Conservation (phyloP, 208 protist species). For the Paratrypanosoma confusum region DNA sequence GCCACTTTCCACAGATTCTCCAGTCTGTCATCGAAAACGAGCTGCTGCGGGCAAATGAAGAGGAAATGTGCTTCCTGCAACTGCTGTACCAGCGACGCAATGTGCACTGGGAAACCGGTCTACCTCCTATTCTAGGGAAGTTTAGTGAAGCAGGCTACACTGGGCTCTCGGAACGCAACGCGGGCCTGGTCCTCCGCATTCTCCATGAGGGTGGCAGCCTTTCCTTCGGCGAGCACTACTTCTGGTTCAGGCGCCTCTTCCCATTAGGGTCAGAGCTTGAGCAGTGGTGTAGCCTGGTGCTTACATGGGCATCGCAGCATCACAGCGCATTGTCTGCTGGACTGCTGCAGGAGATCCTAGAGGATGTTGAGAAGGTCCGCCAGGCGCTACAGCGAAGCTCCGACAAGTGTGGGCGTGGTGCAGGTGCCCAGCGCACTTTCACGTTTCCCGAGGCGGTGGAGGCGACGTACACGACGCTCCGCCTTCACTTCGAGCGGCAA, state of each 20-base stretch:
- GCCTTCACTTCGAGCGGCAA: too few relatives aligned
- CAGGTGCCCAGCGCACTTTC: too few relatives aligned
- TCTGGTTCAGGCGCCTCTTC: slow-evolving; percentile 14
- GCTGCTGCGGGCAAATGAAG: slow-evolving; percentile 27
- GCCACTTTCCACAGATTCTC: slow-evolving; percentile 48
- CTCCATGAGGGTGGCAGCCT: slow-evolving; percentile 62
- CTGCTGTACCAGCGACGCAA: slow-evolving; percentile 53
- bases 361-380: too few relatives aligned
- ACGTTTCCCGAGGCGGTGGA: too few relatives aligned
- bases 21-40: slow-evolving; percentile 37
- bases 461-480: too few relatives aligned
- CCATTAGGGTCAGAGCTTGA: too few relatives aligned
- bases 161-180: slow-evolving; percentile 42
- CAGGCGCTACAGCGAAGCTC: too few relatives aligned
- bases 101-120: slow-evolving; percentile 26
- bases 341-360: too few relatives aligned
- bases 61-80: slow-evolving; percentile 48
- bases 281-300: too few relatives aligned
- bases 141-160: background rate
- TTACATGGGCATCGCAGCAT: too few relatives aligned
- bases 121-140: slow-evolving; percentile 20
- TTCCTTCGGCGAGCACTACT: slow-evolving; percentile 57
- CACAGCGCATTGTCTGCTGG: too few relatives aligned
- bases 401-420: too few relatives aligned
- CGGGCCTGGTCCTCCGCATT: slow-evolving; percentile 38